Evolutionary conservation across 2,329 filamentous ascomycete genomes (phyloP), one percentile per base, ranked within the genome.

Genomic region (Fusarium dimerum): DNA sequence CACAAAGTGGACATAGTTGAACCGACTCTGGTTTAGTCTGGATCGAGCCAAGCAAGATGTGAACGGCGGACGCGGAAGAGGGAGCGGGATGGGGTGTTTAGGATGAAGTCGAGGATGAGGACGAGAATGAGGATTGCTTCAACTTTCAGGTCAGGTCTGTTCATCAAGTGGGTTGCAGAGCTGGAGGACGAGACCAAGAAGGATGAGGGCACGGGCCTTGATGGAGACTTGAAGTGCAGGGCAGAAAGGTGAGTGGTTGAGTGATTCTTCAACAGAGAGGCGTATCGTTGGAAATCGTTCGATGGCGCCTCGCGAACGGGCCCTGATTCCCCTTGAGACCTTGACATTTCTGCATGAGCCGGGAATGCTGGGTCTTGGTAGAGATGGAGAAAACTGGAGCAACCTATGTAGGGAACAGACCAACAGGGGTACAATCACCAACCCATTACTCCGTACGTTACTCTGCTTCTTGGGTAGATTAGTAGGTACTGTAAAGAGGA

Each of bases 251-350:
- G 50, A 58, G 51, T 50, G 55, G 51, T 50, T 48, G 39, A 36
- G 13, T 15, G 29, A 34, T 51, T 32, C 40, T 41, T 29, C 46
- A 47, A 41, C 44, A 32, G 39, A 50, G n/a, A 52, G 48, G 57
- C 56, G 57, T 47, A 60, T 61, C 45, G 51, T 55, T 43, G 51
- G 51, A 53, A 45, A 52, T 61, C 48, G 60, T 60, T 61, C 56
- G 57, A 61, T 61, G 43, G 47, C 49, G 55, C 40, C 45, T 61
- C 39, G 44, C 39, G 32, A 47, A 59, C 45, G 52, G 48, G 40
- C 52, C 55, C 49, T 49, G 18, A 29, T 3, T 26, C 20, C 20
- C 20, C 20, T 26, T 26, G 20, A 26, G 20, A 16, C 36, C 36
- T 16, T 15, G 16, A 39, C 13, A 13, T 39, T 13, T 40, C 17